Conservation (phyloP, 306 rosid species). For the Ziziphus jujuba region DNA sequence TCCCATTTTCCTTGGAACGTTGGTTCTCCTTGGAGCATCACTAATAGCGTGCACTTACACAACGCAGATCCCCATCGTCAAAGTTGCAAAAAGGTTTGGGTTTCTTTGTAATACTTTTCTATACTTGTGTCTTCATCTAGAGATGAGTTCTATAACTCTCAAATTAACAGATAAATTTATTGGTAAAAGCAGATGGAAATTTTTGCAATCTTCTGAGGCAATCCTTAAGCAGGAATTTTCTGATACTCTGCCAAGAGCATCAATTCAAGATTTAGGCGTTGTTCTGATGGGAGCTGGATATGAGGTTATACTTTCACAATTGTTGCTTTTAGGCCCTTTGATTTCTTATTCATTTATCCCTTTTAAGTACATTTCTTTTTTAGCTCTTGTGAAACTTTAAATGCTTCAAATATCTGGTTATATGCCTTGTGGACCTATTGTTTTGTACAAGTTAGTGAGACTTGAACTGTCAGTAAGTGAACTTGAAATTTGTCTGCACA, state of each 20-base stretch:
- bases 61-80: conserved; percentile 88
- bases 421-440: neutral
- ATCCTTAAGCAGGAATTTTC: conserved; percentile 85
- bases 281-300: conserved; percentile 94
- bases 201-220: conserved; percentile 70
- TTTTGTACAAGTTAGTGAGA: neutral
- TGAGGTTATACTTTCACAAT: conserved; percentile 52
- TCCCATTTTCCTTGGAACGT: conserved; percentile 66
- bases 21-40: conserved; percentile 78
- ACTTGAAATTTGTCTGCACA: neutral
- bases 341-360: conserved; percentile 1
- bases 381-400: neutral
- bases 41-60: conserved; percentile 97
- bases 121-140: neutral
- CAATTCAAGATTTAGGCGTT: conserved; percentile 78
- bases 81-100: conserved; percentile 80
- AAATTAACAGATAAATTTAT: conserved; percentile 17
- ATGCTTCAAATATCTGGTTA: neutral
- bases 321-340: conserved; percentile 9
- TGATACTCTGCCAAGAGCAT: conserved; percentile 76
- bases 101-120: conserved; percentile 7
- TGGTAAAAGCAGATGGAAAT: conserved; percentile 68
- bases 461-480: neutral
- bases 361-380: neutral
- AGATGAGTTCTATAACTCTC: conserved; percentile 12